Evolutionary conservation across 2,329 filamentous ascomycete genomes (phyloP), one percentile per base, ranked within the genome.

Genomic region (Colletotrichum sp.): DNA sequence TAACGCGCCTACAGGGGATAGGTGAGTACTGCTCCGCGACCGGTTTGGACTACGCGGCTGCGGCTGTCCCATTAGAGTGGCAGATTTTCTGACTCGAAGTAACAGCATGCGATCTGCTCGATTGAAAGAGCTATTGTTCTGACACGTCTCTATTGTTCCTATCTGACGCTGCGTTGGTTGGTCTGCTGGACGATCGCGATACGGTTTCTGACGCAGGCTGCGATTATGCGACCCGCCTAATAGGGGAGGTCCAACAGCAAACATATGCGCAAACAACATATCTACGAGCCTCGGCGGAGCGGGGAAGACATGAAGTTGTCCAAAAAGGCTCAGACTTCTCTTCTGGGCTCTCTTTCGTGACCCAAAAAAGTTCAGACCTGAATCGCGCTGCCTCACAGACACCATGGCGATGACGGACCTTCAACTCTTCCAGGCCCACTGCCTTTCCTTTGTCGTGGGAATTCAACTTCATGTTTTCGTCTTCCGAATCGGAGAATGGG

Each of bases 401-500:
- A 69, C 13, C 3, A 36, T 60, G 49, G n/a, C 34, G 7, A 72
- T 76, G 34, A 16, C 64, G 4, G 18, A 52, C 21, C 4, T 24
- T 16, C 71, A 65, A 7, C n/a, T 49, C 26, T 18, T 65, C 15
- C 63, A 26, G 34, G 32, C 59, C 12, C 44, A 73, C n/a, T 26
- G 57, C 16, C 57, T 69, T 2, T 73, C 60, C 26, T 79, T 79
- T 18, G 24, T 44, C 18, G 36, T 69, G 10, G 77, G 78, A 16
- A 64, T 65, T 6, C 57, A 67, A 8, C 60, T 75, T 9, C 81
- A 83, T 30, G 26, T 77, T 16, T 73, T 79, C 39, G 32, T 77
- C 8, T 81, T 81, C 55, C 78, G 79, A 2, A 66, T 75, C 4
- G 80, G 81, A n/a, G 81, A 82, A 44, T 82, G 80, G 81, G 81